phyloP scores from a whole-genome alignment of 495 filamentous ascomycete species.

The Choiromyces venosus region DNA sequence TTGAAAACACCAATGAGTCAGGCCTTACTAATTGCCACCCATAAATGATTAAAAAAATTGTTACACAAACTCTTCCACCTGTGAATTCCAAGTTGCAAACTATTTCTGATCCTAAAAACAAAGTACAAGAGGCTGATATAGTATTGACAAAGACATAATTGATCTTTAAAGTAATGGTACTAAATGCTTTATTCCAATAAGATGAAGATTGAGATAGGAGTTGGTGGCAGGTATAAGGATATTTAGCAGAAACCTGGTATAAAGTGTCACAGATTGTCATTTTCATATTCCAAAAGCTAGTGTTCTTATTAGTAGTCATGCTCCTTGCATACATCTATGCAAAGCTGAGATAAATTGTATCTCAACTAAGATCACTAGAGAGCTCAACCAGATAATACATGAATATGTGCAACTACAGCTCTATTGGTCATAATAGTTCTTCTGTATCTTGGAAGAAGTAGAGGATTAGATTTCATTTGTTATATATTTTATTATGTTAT shows the following conservation, averaged over 20 bases:
- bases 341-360: too few relatives aligned
- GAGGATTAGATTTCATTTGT: too few relatives aligned
- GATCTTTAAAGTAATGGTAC: neutral
- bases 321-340: too few relatives aligned
- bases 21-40: neutral
- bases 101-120: neutral
- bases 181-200: conserved; percentile 1
- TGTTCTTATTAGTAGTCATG: too few relatives aligned
- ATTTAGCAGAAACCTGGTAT: neutral
- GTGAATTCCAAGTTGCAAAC: neutral
- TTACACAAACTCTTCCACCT: conserved; percentile 3
- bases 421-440: too few relatives aligned
- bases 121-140: neutral
- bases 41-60: neutral
- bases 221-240: neutral
- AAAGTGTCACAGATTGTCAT: too few relatives aligned
- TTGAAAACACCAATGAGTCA: neutral
- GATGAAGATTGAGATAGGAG: neutral
- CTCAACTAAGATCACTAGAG: too few relatives aligned
- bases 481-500: too few relatives aligned
- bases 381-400: too few relatives aligned
- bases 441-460: too few relatives aligned
- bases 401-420: too few relatives aligned
- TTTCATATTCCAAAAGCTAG: too few relatives aligned
- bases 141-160: neutral